phyloP scores from a whole-genome alignment of 257 asterid genomes.

The Solanum piurae region DNA sequence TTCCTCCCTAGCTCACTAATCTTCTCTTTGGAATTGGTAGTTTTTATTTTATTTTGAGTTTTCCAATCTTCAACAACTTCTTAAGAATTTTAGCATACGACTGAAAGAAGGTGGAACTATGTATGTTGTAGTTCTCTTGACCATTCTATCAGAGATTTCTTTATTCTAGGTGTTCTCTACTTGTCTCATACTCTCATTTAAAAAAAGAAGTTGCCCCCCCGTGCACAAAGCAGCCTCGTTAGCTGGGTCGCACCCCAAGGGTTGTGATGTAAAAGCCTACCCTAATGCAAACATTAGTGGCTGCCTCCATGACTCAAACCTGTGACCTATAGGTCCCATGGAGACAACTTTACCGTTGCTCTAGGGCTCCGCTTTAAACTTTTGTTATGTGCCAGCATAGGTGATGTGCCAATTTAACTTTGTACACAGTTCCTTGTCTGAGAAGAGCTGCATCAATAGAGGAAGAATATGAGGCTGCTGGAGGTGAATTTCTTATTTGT shows the following conservation, averaged over 20 bases:
- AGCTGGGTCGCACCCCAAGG: background rate
- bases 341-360: background rate
- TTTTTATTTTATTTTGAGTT: background rate
- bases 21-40: background rate
- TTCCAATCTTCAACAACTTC: background rate
- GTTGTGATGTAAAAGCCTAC: background rate
- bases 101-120: background rate
- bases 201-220: too few species aligned
- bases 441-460: slow-evolving; percentile 91
- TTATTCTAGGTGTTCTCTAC: background rate
- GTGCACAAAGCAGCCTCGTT: background rate
- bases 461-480: slow-evolving; percentile 97
- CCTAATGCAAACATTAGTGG: background rate
- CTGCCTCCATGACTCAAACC: background rate
- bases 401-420: background rate
- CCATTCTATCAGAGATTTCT: background rate
- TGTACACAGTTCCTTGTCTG: slow-evolving; percentile 70
- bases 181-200: background rate
- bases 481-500: slow-evolving; percentile 90
- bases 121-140: background rate
- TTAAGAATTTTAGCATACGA: background rate
- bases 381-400: background rate
- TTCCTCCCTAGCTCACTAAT: background rate
- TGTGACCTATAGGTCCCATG: background rate
- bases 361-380: background rate